Percentiles rank a stretch among this genome's conserved stretches.
These are phyloP conservation scores for Neoarthrinium moseri DNA, from an alignment of 2,329 filamentous ascomycete species.

Conservation along the genomic window DNA sequence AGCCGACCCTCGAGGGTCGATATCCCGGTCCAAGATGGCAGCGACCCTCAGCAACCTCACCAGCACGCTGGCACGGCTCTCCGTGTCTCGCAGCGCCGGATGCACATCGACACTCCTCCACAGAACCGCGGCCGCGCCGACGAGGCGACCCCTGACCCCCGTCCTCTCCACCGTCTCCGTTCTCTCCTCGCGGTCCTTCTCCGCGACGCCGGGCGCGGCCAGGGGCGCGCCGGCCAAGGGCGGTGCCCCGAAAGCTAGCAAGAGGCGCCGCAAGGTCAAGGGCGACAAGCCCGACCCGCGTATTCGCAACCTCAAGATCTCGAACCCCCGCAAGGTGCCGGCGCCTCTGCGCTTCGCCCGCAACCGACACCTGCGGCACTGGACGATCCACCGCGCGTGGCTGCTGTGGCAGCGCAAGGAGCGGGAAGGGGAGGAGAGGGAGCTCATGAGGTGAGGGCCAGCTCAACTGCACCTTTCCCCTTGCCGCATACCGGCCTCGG, in stretches of 20 bases:
- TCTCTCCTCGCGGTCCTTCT: neutral
- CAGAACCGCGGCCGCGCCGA: no score
- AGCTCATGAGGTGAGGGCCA: conserved; percentile 60
- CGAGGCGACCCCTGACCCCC: no score
- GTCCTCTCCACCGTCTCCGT: no score
- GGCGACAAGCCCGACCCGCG: conserved; percentile 38
- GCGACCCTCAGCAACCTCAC: no score
- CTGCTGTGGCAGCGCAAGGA: conserved; percentile 72
- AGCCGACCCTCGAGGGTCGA: no score
- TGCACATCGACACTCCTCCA: no score
- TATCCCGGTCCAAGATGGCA: no score
- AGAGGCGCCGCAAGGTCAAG: conserved; percentile 24
- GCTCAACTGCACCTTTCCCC: no score
- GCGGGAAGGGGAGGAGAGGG: conserved; percentile 61
- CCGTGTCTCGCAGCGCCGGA: no score
- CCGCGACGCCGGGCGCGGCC: neutral
- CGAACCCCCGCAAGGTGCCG: conserved; percentile 51
- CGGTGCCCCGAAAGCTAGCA: conserved; percentile 4
- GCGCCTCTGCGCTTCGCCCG: conserved; percentile 84
- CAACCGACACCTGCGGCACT: conserved; percentile 85
- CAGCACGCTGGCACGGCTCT: no score
- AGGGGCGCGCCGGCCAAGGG: neutral
- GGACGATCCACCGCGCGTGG: conserved; percentile 98
- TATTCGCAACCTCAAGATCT: conserved; percentile 43
- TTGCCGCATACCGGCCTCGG: no score